Evolutionary conservation across 306 rosid genomes (phyloP).

Genomic region (Glycine latifolia): DNA sequence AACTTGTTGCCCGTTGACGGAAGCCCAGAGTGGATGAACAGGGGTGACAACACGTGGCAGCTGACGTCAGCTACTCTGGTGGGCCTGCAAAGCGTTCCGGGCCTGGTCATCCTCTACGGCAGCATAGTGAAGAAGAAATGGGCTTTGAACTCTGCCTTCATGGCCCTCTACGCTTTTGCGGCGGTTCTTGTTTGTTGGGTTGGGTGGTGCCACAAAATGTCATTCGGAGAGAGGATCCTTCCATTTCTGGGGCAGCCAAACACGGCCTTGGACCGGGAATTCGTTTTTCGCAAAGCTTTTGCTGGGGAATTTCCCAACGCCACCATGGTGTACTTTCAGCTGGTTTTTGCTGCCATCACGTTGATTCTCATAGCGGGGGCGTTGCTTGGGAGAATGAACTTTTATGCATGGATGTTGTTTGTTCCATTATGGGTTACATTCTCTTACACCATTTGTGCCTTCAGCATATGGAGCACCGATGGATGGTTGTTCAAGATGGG

Average conservation of each 20-base stretch:
- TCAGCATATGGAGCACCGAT: constrained; percentile 48
- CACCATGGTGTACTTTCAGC: constrained; percentile 58
- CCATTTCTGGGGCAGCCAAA: constrained; percentile 50
- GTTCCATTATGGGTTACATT: constrained; percentile 61
- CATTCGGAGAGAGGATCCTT: constrained; percentile 39
- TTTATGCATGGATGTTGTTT: constrained; percentile 60
- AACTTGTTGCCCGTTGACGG: not conserved
- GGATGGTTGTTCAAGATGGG: constrained; percentile 55
- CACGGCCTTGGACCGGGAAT: constrained; percentile 16
- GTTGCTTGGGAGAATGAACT: constrained; percentile 60
- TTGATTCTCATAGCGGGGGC: constrained; percentile 60
- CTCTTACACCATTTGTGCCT: constrained; percentile 56
- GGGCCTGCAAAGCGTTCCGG: constrained; percentile 62
- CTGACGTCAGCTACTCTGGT: constrained; percentile 56
- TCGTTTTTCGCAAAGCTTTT: constrained; percentile 25
- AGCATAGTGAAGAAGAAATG: constrained; percentile 65
- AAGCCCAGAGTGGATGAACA: constrained; percentile 58
- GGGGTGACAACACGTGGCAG: constrained; percentile 64
- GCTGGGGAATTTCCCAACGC: constrained; percentile 45
- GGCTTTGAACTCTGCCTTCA: constrained; percentile 63
- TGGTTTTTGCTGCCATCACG: constrained; percentile 59
- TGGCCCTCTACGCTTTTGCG: constrained; percentile 63
- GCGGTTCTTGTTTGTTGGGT: constrained; percentile 61
- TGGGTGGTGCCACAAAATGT: constrained; percentile 57
- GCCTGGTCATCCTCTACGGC: constrained; percentile 60